Percentiles rank a stretch among this genome's conserved stretches.
Evolutionary conservation across 768 basidiomycete species (phyloP).

Genomic region (Daedalea quercina): DNA sequence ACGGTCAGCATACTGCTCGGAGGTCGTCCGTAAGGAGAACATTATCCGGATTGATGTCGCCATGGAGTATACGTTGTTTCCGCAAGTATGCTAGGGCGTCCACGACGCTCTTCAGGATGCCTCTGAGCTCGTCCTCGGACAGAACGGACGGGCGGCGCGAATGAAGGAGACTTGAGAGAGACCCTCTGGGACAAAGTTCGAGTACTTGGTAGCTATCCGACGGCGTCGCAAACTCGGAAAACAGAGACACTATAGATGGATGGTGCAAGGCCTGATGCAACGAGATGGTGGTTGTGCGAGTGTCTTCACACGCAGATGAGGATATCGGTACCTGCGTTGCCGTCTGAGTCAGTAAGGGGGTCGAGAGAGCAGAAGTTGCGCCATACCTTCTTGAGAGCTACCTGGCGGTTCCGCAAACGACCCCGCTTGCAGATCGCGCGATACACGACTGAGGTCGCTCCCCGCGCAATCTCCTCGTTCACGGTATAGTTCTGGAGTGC

Average conservation of each 20-base stretch:
- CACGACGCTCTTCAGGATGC: constrained; percentile 31
- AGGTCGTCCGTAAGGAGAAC: constrained; percentile 34
- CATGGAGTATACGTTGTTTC: constrained; percentile 36
- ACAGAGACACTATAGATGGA: constrained; percentile 40
- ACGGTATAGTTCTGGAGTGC: constrained; percentile 32
- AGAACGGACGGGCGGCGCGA: constrained; percentile 18
- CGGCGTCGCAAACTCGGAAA: constrained; percentile 32
- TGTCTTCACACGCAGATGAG: neutral
- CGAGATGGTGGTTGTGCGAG: constrained; percentile 9
- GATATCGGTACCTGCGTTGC: neutral
- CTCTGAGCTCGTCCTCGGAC: constrained; percentile 30
- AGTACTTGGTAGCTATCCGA: constrained; percentile 32
- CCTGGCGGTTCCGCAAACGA: constrained; percentile 33
- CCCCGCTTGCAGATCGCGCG: constrained; percentile 38
- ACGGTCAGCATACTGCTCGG: constrained; percentile 29
- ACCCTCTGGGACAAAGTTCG: constrained; percentile 40
- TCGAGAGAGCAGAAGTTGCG: neutral
- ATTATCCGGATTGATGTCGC: constrained; percentile 33
- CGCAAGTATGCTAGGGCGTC: constrained; percentile 39
- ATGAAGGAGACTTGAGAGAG: constrained; percentile 26
- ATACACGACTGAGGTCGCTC: constrained; percentile 26
- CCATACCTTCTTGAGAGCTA: constrained; percentile 38
- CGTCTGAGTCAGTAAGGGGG: no score
- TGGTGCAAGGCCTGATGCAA: constrained; percentile 41
- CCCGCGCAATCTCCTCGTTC: constrained; percentile 26